phyloP scores from a whole-genome alignment of 345 rosid genomes.

The Adansonia digitata region DNA sequence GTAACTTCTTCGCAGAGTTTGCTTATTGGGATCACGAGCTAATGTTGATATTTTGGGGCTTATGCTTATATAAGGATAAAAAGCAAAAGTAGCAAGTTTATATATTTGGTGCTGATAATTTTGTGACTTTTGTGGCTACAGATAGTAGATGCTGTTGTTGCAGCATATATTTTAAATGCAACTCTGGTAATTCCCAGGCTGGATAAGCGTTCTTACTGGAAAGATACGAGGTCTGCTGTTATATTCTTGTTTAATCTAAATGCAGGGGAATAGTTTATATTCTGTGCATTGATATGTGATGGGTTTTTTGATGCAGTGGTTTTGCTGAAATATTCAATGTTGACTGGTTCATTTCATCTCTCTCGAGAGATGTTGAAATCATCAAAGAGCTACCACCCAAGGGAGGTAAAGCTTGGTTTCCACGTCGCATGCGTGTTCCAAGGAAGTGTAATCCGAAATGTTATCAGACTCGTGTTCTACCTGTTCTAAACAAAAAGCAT shows the following conservation, averaged over 20 bases:
- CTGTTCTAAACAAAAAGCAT: slow-evolving; percentile 45
- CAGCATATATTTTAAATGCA: slow-evolving; percentile 87
- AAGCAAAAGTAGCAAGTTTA: neutral
- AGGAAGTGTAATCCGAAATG: slow-evolving; percentile 74
- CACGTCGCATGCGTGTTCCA: slow-evolving; percentile 66
- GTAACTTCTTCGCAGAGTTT: neutral
- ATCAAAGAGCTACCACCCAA: slow-evolving; percentile 56
- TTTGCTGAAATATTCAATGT: slow-evolving; percentile 82
- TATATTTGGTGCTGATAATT: slow-evolving; percentile 3
- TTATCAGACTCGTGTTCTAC: slow-evolving; percentile 50
- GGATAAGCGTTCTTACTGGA: slow-evolving; percentile 87
- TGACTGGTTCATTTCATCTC: slow-evolving; percentile 70
- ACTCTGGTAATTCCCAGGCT: slow-evolving; percentile 83
- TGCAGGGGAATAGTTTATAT: neutral
- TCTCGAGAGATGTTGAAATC: slow-evolving; percentile 57
- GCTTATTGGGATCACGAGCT: neutral
- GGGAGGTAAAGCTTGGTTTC: slow-evolving; percentile 44
- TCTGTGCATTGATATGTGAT: slow-evolving; percentile 6
- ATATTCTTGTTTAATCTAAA: neutral
- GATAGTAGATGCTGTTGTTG: slow-evolving; percentile 89
- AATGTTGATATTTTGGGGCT: neutral
- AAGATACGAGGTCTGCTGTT: slow-evolving; percentile 61
- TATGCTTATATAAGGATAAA: neutral
- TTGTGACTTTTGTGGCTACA: slow-evolving; percentile 23
- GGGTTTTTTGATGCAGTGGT: slow-evolving; percentile 49